Conservation (phyloP, 352 stramenopile genomes). For the Aphanomyces invadans region DNA sequence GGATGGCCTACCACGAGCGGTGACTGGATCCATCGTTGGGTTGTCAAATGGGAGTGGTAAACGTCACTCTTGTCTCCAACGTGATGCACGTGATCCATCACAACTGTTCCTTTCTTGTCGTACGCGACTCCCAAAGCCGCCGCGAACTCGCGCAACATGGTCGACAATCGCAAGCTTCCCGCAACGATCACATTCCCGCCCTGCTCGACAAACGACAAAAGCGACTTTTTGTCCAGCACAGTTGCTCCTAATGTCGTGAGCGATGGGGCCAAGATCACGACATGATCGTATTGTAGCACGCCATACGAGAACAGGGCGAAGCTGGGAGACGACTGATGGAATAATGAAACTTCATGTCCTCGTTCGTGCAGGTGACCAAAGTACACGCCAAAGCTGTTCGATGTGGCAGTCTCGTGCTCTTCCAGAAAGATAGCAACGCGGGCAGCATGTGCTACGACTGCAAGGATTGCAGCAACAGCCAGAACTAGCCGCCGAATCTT, state of each 20-base stretch:
- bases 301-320: conserved; percentile 75
- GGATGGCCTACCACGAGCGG: conserved; percentile 47
- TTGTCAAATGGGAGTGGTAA: conserved; percentile 68
- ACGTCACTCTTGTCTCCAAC: conserved; percentile 49
- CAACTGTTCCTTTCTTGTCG: conserved; percentile 78
- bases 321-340: conserved; percentile 44
- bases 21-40: conserved; percentile 61
- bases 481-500: background rate
- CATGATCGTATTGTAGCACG: conserved; percentile 82
- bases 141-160: conserved; percentile 77
- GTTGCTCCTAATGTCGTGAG: conserved; percentile 46
- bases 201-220: conserved; percentile 79
- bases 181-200: conserved; percentile 75
- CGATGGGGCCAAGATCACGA: conserved; percentile 83
- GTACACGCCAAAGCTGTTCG: background rate
- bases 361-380: conserved; percentile 21
- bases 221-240: conserved; percentile 52
- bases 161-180: conserved; percentile 57
- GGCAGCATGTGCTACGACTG: background rate
- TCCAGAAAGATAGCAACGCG: conserved; percentile 20
- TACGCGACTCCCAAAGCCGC: conserved; percentile 83
- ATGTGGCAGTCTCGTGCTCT: background rate
- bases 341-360: conserved; percentile 52
- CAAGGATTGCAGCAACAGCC: background rate
- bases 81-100: conserved; percentile 83